These are phyloP conservation scores for Alternaria consortialis DNA, from an alignment of 2,329 filamentous ascomycete genomes.

Conservation along the genomic window DNA sequence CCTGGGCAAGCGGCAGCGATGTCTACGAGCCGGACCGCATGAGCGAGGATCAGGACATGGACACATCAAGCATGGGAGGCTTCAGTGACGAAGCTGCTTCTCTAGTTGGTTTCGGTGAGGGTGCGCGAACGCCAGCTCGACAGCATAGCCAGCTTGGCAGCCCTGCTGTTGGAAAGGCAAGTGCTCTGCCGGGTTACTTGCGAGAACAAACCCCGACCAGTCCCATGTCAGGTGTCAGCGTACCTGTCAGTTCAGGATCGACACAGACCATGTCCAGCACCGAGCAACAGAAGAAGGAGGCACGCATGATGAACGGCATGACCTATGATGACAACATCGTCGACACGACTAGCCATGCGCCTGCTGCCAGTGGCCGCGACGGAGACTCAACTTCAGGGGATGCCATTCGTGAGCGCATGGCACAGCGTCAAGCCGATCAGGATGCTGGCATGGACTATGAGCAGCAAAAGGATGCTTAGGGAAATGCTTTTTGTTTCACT, in stretches of 20 bases:
- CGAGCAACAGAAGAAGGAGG: slow-evolving; percentile 52
- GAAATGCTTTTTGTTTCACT: slow-evolving; percentile 3
- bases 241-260: slow-evolving; percentile 37
- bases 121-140: slow-evolving; percentile 68
- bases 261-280: slow-evolving; percentile 42
- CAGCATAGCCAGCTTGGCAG: slow-evolving; percentile 76
- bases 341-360: slow-evolving; percentile 52
- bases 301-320: slow-evolving; percentile 57
- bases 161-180: slow-evolving; percentile 69
- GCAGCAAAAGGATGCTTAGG: slow-evolving; percentile 31
- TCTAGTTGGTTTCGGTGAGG: slow-evolving; percentile 91
- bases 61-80: slow-evolving; percentile 72
- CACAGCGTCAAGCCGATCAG: slow-evolving; percentile 36
- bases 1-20: slow-evolving; percentile 73
- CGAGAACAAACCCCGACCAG: slow-evolving; percentile 43
- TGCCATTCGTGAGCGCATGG: slow-evolving; percentile 65
- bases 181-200: slow-evolving; percentile 45
- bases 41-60: slow-evolving; percentile 71
- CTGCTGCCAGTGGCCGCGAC: slow-evolving; percentile 39
- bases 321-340: slow-evolving; percentile 54
- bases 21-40: slow-evolving; percentile 71
- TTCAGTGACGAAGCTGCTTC: slow-evolving; percentile 88
- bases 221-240: slow-evolving; percentile 43
- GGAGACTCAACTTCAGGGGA: slow-evolving; percentile 68
- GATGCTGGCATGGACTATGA: slow-evolving; percentile 37